Evolutionary conservation across 176 grass and related monocot species (phyloP).

Genomic region (Zoysia pacifica): DNA sequence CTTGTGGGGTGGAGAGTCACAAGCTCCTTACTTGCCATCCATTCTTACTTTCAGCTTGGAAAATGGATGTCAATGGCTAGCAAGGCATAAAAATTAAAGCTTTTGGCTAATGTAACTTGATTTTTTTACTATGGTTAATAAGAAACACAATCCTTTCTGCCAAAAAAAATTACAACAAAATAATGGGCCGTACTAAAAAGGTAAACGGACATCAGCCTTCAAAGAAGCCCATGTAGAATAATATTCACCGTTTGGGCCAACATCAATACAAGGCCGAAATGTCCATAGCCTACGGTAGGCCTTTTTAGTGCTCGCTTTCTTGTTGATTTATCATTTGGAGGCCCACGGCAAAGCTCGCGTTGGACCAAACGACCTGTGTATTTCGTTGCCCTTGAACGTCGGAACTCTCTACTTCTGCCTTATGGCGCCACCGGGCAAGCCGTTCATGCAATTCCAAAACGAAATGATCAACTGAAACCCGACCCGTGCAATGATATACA

Average conservation of each 20-base stretch:
- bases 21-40: too few relatives aligned
- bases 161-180: neutral
- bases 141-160: too few relatives aligned
- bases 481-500: neutral
- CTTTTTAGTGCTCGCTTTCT: neutral
- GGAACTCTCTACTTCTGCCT: neutral
- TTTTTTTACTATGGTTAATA: too few relatives aligned
- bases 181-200: neutral
- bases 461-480: neutral
- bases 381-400: neutral
- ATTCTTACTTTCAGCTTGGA: too few relatives aligned
- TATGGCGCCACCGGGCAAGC: neutral
- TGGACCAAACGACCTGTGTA: neutral
- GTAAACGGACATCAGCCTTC: neutral
- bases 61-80: too few relatives aligned
- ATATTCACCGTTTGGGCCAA: too few relatives aligned
- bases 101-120: too few relatives aligned
- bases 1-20: too few relatives aligned
- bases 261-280: neutral
- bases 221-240: neutral
- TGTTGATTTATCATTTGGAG: neutral
- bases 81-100: too few relatives aligned
- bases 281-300: neutral
- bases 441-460: neutral
- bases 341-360: neutral